These are phyloP conservation scores for Selaginella moellendorffii DNA, from an alignment of 75 land plant genomes.

Conservation along the genomic window DNA sequence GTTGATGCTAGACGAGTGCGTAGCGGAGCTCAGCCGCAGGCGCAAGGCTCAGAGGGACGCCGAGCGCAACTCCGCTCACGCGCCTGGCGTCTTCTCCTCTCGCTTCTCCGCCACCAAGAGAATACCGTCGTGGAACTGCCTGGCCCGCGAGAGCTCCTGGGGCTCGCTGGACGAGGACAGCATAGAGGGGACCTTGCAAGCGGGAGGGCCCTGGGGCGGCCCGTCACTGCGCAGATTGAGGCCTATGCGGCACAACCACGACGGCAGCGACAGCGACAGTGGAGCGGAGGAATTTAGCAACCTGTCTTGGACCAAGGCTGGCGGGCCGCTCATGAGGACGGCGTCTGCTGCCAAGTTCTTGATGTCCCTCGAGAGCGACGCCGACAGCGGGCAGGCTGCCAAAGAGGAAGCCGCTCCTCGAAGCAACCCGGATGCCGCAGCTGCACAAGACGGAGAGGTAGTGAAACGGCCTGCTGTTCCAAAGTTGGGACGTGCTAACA, in stretches of 20 bases:
- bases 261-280: conserved; percentile 21
- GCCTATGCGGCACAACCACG: background rate
- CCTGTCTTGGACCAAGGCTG: conserved; percentile 22
- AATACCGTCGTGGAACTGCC: conserved; percentile 18
- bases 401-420: background rate
- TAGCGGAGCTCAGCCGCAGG: conserved; percentile 17
- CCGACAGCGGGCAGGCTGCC: background rate
- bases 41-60: conserved; percentile 8
- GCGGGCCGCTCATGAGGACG: conserved; percentile 23
- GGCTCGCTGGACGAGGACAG: conserved; percentile 18
- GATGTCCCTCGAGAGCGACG: background rate
- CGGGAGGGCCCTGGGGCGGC: conserved; percentile 24
- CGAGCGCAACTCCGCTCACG: background rate
- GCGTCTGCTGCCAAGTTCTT: conserved; percentile 18
- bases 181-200: conserved; percentile 6
- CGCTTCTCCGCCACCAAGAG: conserved; percentile 1
- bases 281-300: conserved; percentile 4
- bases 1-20: conserved; percentile 35
- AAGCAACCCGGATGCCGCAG: background rate
- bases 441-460: background rate
- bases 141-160: conserved; percentile 12
- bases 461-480: too few species aligned
- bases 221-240: conserved; percentile 2
- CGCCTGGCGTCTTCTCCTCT: background rate
- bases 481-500: background rate